Conservation (phyloP, 441 rosid species). For the Arabidopsis lyrata region DNA sequence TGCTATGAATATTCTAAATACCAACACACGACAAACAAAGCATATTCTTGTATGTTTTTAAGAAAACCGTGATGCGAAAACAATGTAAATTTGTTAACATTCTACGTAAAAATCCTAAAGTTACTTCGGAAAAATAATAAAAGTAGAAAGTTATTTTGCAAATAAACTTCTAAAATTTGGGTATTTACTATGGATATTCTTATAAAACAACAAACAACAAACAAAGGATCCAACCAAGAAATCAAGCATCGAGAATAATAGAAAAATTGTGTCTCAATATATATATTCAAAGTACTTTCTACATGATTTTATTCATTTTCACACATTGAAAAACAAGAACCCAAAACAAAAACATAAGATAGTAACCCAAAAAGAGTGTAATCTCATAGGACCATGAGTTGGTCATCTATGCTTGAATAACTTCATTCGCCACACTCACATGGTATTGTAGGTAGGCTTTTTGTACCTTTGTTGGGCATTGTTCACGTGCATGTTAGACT, state of each 20-base stretch:
- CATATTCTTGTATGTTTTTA: too few species aligned
- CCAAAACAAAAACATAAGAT: not conserved
- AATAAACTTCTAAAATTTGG: too few species aligned
- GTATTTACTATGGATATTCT: too few species aligned
- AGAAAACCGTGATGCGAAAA: too few species aligned
- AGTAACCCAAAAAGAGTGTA: not conserved
- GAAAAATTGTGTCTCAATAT: not conserved
- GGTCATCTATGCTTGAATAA: not conserved
- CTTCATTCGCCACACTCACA: constrained; percentile 22
- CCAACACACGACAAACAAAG: not conserved
- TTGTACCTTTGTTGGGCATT: constrained; percentile 24
- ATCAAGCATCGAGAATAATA: not conserved
- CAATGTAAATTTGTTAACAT: too few species aligned
- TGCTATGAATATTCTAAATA: not conserved
- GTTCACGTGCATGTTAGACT: constrained; percentile 30
- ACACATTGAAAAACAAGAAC: not conserved
- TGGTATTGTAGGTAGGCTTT: constrained; percentile 3
- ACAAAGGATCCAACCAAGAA: not conserved
- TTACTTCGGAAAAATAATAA: too few species aligned
- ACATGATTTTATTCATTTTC: not conserved
- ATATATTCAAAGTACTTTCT: not conserved
- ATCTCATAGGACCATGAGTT: not conserved
- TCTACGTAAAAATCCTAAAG: too few species aligned
- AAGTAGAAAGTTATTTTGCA: too few species aligned
- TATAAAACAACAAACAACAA: too few species aligned